A percentile compares a stretch with the other conserved stretches of the same genome.
Conservation (phyloP, 257 asterid genomes). For the Solanum tarijense region DNA sequence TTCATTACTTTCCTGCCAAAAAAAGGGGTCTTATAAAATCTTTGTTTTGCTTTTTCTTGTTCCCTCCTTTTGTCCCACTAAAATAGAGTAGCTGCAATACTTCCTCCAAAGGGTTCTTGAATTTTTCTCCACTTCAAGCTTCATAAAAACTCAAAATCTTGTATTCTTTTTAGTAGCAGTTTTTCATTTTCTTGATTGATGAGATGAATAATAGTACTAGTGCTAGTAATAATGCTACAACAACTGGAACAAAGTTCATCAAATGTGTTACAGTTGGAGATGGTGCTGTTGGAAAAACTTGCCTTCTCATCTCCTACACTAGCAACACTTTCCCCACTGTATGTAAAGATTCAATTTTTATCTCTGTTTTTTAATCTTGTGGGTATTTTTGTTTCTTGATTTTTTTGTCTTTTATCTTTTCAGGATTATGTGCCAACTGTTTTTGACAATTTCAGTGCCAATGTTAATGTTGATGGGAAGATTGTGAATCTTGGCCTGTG, state of each 20-base stretch:
- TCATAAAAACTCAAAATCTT: neutral
- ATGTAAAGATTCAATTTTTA: neutral
- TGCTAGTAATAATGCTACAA: conserved; percentile 4
- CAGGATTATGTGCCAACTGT: conserved; percentile 38
- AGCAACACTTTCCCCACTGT: conserved; percentile 32
- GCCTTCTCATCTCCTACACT: conserved; percentile 35
- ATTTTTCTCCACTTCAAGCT: neutral
- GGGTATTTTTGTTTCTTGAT: neutral
- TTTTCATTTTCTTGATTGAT: neutral
- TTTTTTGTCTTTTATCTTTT: neutral
- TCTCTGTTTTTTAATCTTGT: neutral
- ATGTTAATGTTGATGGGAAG: conserved; percentile 29
- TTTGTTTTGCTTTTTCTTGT: conserved; percentile 5
- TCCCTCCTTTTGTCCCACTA: neutral
- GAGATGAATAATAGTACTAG: conserved; percentile 7
- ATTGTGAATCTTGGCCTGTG: conserved; percentile 26
- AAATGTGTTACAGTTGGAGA: conserved; percentile 37
- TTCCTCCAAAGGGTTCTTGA: neutral
- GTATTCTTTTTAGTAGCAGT: neutral
- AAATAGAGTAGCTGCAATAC: neutral
- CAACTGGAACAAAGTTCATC: conserved; percentile 20
- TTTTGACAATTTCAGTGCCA: conserved; percentile 35
- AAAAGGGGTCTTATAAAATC: conserved; percentile 6
- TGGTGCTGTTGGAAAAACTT: conserved; percentile 37
- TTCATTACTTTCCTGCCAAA: conserved; percentile 8